phyloP scores from a whole-genome alignment of 2,329 filamentous ascomycete species.

The Hypomyces rosellus region DNA sequence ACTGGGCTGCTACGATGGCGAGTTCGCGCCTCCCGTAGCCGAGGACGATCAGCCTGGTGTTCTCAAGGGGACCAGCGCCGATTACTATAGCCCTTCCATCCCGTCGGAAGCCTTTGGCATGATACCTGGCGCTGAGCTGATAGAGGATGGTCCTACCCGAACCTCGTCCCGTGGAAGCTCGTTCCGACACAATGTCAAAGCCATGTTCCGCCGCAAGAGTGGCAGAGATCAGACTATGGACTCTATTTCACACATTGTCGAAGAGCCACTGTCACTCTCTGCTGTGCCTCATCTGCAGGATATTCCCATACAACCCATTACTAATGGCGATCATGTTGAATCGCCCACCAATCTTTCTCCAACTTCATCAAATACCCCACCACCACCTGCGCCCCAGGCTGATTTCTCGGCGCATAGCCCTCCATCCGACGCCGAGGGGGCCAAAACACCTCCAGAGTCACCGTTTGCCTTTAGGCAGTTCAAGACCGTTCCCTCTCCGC shows the following conservation, averaged over 20 bases:
- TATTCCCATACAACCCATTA: conserved; percentile 11
- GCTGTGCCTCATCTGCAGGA: conserved; percentile 2
- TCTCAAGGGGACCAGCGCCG: conserved; percentile 31
- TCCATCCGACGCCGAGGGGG: conserved; percentile 5
- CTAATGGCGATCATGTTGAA: conserved; percentile 8
- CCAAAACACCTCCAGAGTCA: conserved; percentile 22
- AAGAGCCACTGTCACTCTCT: not conserved
- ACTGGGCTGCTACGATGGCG: conserved; percentile 11
- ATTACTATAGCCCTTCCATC: conserved; percentile 36
- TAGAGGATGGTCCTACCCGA: conserved; percentile 16
- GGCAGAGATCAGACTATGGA: conserved; percentile 24
- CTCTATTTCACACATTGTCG: conserved; percentile 13
- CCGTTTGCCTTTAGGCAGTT: conserved; percentile 18
- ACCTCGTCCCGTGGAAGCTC: conserved; percentile 29
- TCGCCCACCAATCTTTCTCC: conserved; percentile 10
- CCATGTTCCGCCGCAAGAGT: conserved; percentile 30
- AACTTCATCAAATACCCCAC: conserved; percentile 7
- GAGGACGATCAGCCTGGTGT: conserved; percentile 22
- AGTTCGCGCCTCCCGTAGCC: conserved; percentile 10
- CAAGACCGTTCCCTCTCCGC: conserved; percentile 23
- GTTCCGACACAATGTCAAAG: conserved; percentile 29
- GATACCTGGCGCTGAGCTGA: conserved; percentile 21
- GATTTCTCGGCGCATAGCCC: conserved; percentile 5
- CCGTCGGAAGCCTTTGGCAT: conserved; percentile 37
- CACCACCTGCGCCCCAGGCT: conserved; percentile 11